Percentiles rank a stretch among this genome's conserved stretches.
phyloP scores from a whole-genome alignment of 2,329 filamentous ascomycete species.

The Paraconiothyrium sp. region DNA sequence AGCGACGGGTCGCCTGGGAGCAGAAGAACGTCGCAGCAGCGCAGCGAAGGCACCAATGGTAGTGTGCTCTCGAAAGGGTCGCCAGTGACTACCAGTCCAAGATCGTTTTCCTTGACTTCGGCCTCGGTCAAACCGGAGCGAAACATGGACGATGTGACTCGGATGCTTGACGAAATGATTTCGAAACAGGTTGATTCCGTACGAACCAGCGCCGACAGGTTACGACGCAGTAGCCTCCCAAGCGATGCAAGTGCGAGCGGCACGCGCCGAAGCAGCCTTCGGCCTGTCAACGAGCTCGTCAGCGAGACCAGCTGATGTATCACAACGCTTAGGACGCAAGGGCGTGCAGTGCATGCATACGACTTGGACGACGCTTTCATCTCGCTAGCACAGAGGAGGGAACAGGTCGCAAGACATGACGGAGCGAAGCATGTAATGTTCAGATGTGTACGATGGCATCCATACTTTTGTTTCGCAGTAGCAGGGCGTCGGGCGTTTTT shows the following conservation, averaged over 20 bases:
- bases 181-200: constrained; percentile 87
- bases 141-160: constrained; percentile 63
- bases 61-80: constrained; percentile 39
- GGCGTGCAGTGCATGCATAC: constrained; percentile 18
- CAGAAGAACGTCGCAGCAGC: constrained; percentile 46
- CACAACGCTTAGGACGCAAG: constrained; percentile 21
- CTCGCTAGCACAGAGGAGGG: constrained; percentile 17
- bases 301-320: constrained; percentile 16
- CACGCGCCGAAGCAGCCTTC: constrained; percentile 54
- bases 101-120: constrained; percentile 28
- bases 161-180: constrained; percentile 92
- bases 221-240: constrained; percentile 52
- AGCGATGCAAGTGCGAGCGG: constrained; percentile 65
- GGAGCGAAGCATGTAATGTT: constrained; percentile 18
- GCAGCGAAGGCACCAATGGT: constrained; percentile 42
- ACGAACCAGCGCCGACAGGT: constrained; percentile 74
- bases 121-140: constrained; percentile 53
- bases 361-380: constrained; percentile 4
- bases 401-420: constrained; percentile 8
- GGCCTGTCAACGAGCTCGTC: constrained; percentile 26
- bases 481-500: constrained; percentile 9
- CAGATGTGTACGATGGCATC: constrained; percentile 14
- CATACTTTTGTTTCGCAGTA: neutral
- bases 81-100: constrained; percentile 36
- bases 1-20: constrained; percentile 48